Evolutionary conservation across 768 basidiomycete genomes (phyloP).

Genomic region (Piloderma croceum): DNA sequence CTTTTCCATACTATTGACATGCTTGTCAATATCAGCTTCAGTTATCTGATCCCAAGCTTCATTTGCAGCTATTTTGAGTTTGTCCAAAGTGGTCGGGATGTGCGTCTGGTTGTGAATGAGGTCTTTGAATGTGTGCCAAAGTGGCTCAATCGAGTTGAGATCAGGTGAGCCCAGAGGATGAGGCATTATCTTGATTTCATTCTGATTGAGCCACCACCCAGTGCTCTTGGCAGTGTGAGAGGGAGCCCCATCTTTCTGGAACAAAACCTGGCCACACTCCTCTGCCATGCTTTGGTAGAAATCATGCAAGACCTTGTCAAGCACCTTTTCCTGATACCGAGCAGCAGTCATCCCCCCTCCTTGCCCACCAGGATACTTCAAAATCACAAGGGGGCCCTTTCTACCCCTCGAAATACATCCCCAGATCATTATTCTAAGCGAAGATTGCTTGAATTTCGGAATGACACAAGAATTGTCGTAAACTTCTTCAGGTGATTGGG

Average conservation of each 20-base stretch:
- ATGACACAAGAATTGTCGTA: slow-evolving; percentile 8
- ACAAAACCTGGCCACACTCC: neutral
- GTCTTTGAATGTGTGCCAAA: slow-evolving; percentile 6
- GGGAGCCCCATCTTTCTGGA: slow-evolving; percentile 11
- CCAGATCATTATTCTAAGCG: slow-evolving; percentile 9
- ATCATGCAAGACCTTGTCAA: slow-evolving; percentile 1
- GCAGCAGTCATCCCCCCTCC: slow-evolving; percentile 7
- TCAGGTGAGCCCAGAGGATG: slow-evolving; percentile 7
- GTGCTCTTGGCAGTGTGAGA: slow-evolving; percentile 3
- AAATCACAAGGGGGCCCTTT: slow-evolving; percentile 9
- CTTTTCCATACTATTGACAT: slow-evolving; percentile 1
- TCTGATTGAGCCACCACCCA: slow-evolving; percentile 16
- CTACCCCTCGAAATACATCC: slow-evolving; percentile 4
- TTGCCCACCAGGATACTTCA: slow-evolving; percentile 10
- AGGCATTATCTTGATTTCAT: slow-evolving; percentile 15
- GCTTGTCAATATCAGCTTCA: slow-evolving; percentile 2
- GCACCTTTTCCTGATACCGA: slow-evolving; percentile 9
- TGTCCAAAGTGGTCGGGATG: slow-evolving; percentile 1
- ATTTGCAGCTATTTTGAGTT: neutral
- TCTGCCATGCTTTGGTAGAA: slow-evolving; percentile 1
- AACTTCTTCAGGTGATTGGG: slow-evolving; percentile 9
- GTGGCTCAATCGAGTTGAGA: slow-evolving; percentile 2
- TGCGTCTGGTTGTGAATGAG: neutral
- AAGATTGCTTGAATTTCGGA: slow-evolving; percentile 4
- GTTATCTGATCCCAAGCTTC: slow-evolving; percentile 6